A percentile compares a stretch with the other conserved stretches of the same genome.
These are phyloP conservation scores for Blastobotrys chiropterorum DNA, from an alignment of 805 yeast species.

Conservation along the genomic window DNA sequence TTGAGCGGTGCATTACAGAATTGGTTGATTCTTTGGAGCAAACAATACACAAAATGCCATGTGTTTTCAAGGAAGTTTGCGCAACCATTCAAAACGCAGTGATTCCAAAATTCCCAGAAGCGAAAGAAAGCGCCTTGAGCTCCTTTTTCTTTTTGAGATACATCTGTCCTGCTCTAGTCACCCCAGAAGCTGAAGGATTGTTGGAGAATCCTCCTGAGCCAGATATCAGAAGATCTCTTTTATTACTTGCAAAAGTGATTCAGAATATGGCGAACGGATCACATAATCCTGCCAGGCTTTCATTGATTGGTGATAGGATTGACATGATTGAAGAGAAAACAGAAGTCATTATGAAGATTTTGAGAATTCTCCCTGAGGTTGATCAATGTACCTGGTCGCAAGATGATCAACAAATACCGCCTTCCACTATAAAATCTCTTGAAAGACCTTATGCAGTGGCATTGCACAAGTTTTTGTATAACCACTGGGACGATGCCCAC, in stretches of 20 bases:
- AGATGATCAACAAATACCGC: neutral
- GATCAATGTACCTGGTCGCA: neutral
- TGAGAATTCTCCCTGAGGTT: neutral
- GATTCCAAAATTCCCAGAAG: conserved; percentile 49
- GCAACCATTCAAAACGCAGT: conserved; percentile 55
- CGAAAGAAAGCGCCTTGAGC: conserved; percentile 67
- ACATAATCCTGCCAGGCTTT: conserved; percentile 1
- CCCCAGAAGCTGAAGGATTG: conserved; percentile 53
- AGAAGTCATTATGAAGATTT: conserved; percentile 5
- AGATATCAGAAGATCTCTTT: conserved; percentile 19
- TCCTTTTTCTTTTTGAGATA: conserved; percentile 71
- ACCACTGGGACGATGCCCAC: conserved; percentile 39
- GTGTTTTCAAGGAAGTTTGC: conserved; percentile 57
- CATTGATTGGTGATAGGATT: conserved; percentile 3
- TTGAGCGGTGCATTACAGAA: conserved; percentile 49
- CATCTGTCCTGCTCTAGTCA: conserved; percentile 75
- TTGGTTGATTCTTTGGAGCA: conserved; percentile 49
- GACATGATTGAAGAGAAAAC: conserved; percentile 6
- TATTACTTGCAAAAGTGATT: conserved; percentile 25
- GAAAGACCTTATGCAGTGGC: conserved; percentile 25
- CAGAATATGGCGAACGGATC: conserved; percentile 26
- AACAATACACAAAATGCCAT: conserved; percentile 51
- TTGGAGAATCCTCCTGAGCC: conserved; percentile 16
- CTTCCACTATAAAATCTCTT: conserved; percentile 6
- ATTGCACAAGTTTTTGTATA: conserved; percentile 45